A percentile compares a stretch with the other conserved stretches of the same genome.
Evolutionary conservation across 495 filamentous ascomycete genomes (phyloP).

Genomic region (Chaetomium cochliodes): DNA sequence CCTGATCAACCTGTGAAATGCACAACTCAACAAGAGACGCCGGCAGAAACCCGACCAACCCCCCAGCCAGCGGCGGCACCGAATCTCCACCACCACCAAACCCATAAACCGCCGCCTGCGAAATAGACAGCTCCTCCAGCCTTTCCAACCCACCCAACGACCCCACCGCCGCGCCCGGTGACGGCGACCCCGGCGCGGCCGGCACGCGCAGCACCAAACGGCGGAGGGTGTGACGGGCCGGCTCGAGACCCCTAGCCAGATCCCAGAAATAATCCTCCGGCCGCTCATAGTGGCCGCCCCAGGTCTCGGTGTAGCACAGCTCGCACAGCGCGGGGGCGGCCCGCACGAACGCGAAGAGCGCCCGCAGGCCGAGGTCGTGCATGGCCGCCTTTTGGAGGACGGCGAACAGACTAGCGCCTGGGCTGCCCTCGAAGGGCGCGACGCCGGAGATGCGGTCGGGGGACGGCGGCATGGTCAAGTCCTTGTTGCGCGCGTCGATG

Average conservation of each 20-base stretch:
- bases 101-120: neutral
- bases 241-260: neutral
- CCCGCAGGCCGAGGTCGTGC: neutral
- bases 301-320: neutral
- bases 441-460: too few species aligned
- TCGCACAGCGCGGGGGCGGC: neutral
- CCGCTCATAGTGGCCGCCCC: neutral
- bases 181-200: neutral
- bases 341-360: neutral
- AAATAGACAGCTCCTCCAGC: neutral
- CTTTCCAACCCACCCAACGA: neutral
- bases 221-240: neutral
- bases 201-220: neutral
- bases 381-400: neutral
- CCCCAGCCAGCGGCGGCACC: neutral
- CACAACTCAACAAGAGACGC: neutral
- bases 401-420: too few species aligned
- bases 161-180: neutral
- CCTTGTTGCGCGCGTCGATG: neutral
- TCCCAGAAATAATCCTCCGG: neutral
- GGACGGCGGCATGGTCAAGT: too few species aligned
- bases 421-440: too few species aligned
- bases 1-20: neutral
- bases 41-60: neutral
- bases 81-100: too few species aligned